Base-by-base conservation (phyloP, 345 rosid genomes). In the Clarkia xantiana region DNA sequence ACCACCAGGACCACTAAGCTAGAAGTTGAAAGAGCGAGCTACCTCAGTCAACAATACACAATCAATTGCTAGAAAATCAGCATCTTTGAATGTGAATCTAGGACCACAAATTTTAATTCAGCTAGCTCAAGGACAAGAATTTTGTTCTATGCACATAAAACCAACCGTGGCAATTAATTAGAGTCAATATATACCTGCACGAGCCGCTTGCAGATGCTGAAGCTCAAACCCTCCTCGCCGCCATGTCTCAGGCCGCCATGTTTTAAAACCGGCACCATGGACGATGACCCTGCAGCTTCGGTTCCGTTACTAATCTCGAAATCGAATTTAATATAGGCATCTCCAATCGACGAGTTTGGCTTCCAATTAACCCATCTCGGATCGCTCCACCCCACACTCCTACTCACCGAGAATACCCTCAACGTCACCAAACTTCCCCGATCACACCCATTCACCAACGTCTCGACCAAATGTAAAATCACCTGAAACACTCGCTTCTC, bases 401-500 rank as follows among this genome's bases (percentile, higher is more conserved):
- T 85, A 61, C 55, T 58, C 50, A 74, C 91, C 9, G 69, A 53
- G 10, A 66, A 60, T 34, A 77, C 66, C 58, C 71, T 65, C 62
- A 88, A 63, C 44, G 60, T 39, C 22, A 74, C 67, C 34, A 65
- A 57, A 52, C 94, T 81, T 42, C 69, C 68, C 53, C 57, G 51
- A 54, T 55, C 64, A 52, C 63, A 71, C 45, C 66, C 62, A 15
- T 73, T 79, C 58, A 88, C 65, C 41, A 88, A 62, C 54, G 63
- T 81, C 44, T 84, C 91, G 57, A 81, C 71, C 80, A 81, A 79
- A 57, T 88, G 94, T 74, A 88, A 59, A 52, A 88, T 72, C 62
- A 88, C 91, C 66, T 88, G 97, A 62, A 84, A 74, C 40, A 81
- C 76, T 56, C 97, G 79, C 65, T 75, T 71, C 46, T 81, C 88